Evolutionary conservation across 176 grass and related monocot species (phyloP).

Genomic region (Bromus sterilis): DNA sequence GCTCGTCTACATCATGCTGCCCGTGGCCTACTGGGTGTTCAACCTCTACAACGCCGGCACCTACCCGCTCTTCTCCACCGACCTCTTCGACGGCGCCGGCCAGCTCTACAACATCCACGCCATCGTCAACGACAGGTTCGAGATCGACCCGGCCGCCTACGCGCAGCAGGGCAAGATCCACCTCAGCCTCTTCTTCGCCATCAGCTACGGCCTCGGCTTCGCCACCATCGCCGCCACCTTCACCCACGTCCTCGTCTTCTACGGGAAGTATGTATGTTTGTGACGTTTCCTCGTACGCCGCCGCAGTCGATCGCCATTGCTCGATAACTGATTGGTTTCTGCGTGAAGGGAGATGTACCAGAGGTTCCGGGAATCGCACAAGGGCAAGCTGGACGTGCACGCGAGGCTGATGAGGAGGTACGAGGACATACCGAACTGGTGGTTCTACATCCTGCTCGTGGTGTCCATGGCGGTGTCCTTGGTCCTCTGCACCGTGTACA

Average conservation of each 20-base stretch:
- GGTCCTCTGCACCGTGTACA: conserved; percentile 70
- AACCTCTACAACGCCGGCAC: conserved; percentile 57
- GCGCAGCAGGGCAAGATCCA: conserved; percentile 56
- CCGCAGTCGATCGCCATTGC: no score
- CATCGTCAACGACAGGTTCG: conserved; percentile 76
- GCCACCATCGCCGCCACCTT: conserved; percentile 70
- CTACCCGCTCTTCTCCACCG: conserved; percentile 68
- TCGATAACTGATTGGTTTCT: not conserved
- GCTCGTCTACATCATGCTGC: conserved; percentile 57
- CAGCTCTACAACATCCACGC: conserved; percentile 50
- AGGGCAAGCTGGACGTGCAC: conserved; percentile 73
- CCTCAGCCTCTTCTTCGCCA: conserved; percentile 71
- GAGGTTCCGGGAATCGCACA: conserved; percentile 44
- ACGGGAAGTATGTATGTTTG: conserved; percentile 72
- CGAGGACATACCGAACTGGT: conserved; percentile 79
- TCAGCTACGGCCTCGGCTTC: conserved; percentile 75
- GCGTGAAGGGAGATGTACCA: conserved; percentile 60
- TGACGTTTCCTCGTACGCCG: no score
- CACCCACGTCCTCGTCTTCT: conserved; percentile 64
- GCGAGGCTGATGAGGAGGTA: conserved; percentile 77
- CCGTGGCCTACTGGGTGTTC: conserved; percentile 51
- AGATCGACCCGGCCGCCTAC: conserved; percentile 60
- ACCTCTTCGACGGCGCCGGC: conserved; percentile 48
- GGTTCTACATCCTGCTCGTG: conserved; percentile 55
- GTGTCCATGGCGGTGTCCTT: conserved; percentile 20